Evolutionary conservation across 306 rosid genomes (phyloP), one percentile per base, ranked within the genome.

Genomic region (Malus sylvestris): DNA sequence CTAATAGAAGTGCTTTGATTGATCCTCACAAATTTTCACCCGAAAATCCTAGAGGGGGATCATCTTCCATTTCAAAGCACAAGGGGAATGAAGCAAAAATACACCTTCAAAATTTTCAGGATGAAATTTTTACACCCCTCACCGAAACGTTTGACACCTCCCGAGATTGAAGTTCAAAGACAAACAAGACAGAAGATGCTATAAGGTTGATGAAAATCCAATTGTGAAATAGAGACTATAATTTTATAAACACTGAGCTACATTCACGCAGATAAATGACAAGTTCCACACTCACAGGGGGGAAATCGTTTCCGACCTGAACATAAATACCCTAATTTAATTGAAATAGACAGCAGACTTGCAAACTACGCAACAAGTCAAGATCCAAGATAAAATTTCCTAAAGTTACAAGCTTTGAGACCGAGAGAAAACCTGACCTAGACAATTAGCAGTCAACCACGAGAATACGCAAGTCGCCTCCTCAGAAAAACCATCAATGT

Each of bases 371-470:
- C 71, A 75, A 15, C 20, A 51, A 5, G 7, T 51, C 6, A 51
- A 59, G 27, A 80, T 71, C 71, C 45, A 61, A 38, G 30, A 81
- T 81, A 30, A 61, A 79, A 73, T 68, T 69, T 80, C 84, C 86
- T 81, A 83, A 78, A 78, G 70, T 71, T 76, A 65, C 72, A 61
- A 76, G 66, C 51, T 70, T 70, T 46, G 53, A 77, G 80, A 76
- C 70, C 75, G 63, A 62, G 25, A 76, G 76, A 66, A 79, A 82
- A 57, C 66, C 83, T 79, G 84, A 88, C 86, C 81, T 79, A 81
- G 67, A 88, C 86, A 79, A 69, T 76, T 70, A 74, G 89, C 55
- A 76, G 85, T 85, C 86, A 77, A 83, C 79, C 59, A 79, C 23
- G 67, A 62, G 68, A 74, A 59, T 74, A 70, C 71, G 60, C 75